phyloP scores from a whole-genome alignment of 2,329 filamentous ascomycete species.

The Calonectria crousiana region DNA sequence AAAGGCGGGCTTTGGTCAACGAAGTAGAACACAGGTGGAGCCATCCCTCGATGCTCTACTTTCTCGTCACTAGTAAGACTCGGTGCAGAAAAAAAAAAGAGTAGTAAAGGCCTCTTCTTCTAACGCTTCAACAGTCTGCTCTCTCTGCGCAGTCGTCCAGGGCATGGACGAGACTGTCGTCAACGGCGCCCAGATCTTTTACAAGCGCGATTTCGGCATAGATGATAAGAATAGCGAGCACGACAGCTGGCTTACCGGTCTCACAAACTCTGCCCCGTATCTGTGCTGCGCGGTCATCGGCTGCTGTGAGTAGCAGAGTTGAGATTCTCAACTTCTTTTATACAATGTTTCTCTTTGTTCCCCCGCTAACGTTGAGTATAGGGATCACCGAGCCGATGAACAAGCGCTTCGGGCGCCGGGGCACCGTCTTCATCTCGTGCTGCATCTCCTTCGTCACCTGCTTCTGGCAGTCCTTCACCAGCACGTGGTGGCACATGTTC shows the following conservation, averaged over 20 bases:
- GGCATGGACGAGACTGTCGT: conserved; percentile 75
- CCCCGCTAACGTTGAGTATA: background rate
- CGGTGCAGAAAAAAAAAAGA: too few relatives aligned
- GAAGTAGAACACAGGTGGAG: conserved; percentile 77
- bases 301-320: too few relatives aligned
- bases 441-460: conserved; percentile 68
- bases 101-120: background rate
- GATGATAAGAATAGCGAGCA: conserved; percentile 58
- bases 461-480: conserved; percentile 59
- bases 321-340: too few relatives aligned
- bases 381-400: conserved; percentile 75
- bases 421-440: conserved; percentile 78
- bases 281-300: conserved; percentile 76
- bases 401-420: conserved; percentile 75
- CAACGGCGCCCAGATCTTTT: conserved; percentile 75
- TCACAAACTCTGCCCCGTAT: conserved; percentile 72
- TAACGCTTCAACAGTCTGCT: conserved; percentile 60
- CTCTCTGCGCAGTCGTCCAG: conserved; percentile 69
- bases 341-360: too few relatives aligned
- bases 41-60: conserved; percentile 74
- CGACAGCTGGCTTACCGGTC: conserved; percentile 69
- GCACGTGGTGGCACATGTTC: conserved; percentile 70
- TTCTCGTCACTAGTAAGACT: conserved; percentile 66
- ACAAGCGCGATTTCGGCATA: conserved; percentile 72
- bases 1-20: conserved; percentile 67